Evolutionary conservation across 2,329 filamentous ascomycete genomes (phyloP), one percentile per base, ranked within the genome.

Genomic region (Delphinella strobiligena): DNA sequence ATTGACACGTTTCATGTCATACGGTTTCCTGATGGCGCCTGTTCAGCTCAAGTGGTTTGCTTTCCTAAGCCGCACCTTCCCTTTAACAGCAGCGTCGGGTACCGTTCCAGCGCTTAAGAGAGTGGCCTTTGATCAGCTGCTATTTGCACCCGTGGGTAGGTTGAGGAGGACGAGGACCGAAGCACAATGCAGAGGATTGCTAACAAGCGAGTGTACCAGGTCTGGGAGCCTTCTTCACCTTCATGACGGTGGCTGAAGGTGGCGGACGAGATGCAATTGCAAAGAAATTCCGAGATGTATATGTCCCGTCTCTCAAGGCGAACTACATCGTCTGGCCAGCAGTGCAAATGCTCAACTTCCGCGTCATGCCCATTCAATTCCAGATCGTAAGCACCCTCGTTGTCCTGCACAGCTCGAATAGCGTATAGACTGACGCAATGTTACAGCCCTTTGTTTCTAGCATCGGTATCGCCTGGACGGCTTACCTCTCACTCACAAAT

Each of bases 261-360:
- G 91, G 91, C 42, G 86, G 87, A 22, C 77, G 75, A 52, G 73
- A 82, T 44, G 88, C 84, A 5, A 72, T 98, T 36, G 65, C 71
- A 45, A 74, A 80, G 57, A 98, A 98, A 69, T 79, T 98, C 52
- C 75, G 82, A 54, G 89, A 95, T 56, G 88, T 96, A 63, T 98
- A 94, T 59, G 61, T 95, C 42, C 87, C 89, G 11, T 89, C 91
- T 7, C 69, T 98, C 49, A 94, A 95, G 69, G 88, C 89, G 51
- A 98, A 98, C 64, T 98, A 82, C 54, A 69, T 93, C 51, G 74
- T 98, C 17, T 98, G 91, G 91, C 91, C 91, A 17, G 77, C 83
- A 4, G 91, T 98, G 33, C 91, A 98, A 66, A 79, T 96, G 47
- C 74, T 98, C 65, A 98, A 98, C 68, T 98, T 98, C 66, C 76